Conservation (phyloP, 352 stramenopile species). For the Peronospora farinosa region DNA sequence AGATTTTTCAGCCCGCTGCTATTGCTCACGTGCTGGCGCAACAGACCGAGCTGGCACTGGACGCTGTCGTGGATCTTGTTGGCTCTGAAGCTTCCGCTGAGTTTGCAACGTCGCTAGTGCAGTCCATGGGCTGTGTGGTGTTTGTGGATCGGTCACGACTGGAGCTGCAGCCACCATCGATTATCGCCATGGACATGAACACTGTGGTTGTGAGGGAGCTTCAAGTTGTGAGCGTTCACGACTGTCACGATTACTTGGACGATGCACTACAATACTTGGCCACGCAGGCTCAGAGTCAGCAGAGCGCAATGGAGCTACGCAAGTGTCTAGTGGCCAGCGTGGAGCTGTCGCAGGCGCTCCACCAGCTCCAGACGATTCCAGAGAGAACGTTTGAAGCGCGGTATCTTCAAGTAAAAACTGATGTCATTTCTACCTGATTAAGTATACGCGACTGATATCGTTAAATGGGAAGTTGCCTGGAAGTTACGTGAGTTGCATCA, state of each 20-base stretch:
- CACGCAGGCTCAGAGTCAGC: slow-evolving; percentile 12
- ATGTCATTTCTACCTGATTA: not conserved
- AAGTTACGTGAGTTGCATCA: not conserved
- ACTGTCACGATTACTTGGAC: slow-evolving; percentile 28
- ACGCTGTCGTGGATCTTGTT: slow-evolving; percentile 52
- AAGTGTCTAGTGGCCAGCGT: slow-evolving; percentile 19
- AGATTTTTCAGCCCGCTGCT: slow-evolving; percentile 31
- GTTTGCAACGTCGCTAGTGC: slow-evolving; percentile 37
- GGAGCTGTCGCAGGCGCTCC: slow-evolving; percentile 18
- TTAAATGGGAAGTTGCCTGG: not conserved
- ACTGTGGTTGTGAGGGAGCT: slow-evolving; percentile 64
- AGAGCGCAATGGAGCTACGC: slow-evolving; percentile 20
- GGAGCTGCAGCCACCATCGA: slow-evolving; percentile 23
- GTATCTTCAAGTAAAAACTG: slow-evolving; percentile 28
- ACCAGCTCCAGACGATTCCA: slow-evolving; percentile 22
- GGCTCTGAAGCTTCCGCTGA: slow-evolving; percentile 34
- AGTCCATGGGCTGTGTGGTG: slow-evolving; percentile 44
- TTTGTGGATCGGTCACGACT: slow-evolving; percentile 33
- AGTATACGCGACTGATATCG: slow-evolving; percentile 2
- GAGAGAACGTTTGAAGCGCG: slow-evolving; percentile 13
- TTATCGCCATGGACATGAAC: slow-evolving; percentile 61
- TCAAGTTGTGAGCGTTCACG: slow-evolving; percentile 32
- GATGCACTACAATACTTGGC: slow-evolving; percentile 44
- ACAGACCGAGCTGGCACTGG: slow-evolving; percentile 28
- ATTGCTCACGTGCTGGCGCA: slow-evolving; percentile 17